Conservation (phyloP, 306 rosid genomes). For the Castanopsis chinensis region DNA sequence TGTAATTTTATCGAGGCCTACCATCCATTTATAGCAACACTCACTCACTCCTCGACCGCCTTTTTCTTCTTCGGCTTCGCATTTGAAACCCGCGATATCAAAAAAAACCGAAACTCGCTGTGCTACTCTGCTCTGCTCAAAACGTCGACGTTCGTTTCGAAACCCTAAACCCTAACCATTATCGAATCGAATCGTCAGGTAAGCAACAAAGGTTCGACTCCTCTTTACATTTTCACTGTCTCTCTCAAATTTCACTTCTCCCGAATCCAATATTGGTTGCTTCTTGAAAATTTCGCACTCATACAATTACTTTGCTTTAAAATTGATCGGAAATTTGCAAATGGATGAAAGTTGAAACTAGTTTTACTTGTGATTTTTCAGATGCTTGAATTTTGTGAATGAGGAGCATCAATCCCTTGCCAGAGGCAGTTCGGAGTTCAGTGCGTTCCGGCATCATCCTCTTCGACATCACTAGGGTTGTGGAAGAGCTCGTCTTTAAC, state of each 20-base stretch:
- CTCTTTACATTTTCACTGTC: neutral
- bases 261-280: too few relatives aligned
- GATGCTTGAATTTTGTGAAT: slow-evolving; percentile 27
- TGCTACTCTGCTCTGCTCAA: neutral
- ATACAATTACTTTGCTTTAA: too few relatives aligned
- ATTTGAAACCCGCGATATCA: neutral
- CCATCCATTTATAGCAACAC: neutral
- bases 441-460: slow-evolving; percentile 66
- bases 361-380: neutral
- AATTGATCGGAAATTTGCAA: neutral
- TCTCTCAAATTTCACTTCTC: too few relatives aligned
- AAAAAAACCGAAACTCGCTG: too few relatives aligned
- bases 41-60: slow-evolving; percentile 18
- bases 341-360: neutral
- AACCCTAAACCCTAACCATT: slow-evolving; percentile 19
- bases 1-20: neutral
- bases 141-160: slow-evolving; percentile 23
- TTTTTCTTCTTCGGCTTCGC: neutral
- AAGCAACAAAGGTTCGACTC: neutral
- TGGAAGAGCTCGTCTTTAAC: slow-evolving; percentile 82
- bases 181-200: neutral
- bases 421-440: slow-evolving; percentile 54
- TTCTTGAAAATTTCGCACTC: too few relatives aligned
- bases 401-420: slow-evolving; percentile 58
- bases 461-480: slow-evolving; percentile 66